A percentile compares a stretch with the other conserved stretches of the same genome.
Evolutionary conservation across 257 asterid species (phyloP).

Genomic region (Marsdenia floribunda): DNA sequence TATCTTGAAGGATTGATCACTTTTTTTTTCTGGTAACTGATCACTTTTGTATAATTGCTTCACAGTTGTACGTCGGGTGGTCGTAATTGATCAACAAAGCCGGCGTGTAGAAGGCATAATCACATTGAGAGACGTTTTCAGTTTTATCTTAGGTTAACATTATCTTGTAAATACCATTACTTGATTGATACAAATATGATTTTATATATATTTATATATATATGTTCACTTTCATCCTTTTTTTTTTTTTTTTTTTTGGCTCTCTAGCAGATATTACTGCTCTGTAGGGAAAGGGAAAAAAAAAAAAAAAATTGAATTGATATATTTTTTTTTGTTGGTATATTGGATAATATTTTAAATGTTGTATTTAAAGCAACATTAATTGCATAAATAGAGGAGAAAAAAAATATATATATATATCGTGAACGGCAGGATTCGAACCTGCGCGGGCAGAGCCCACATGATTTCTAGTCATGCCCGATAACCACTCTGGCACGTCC

Average conservation of each 20-base stretch:
- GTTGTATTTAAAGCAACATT: no score
- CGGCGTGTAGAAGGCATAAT: constrained; percentile 56
- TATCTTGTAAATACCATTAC: not conserved
- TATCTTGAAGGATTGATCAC: no score
- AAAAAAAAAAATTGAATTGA: no score
- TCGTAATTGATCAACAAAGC: constrained; percentile 44
- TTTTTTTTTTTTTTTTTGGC: no score
- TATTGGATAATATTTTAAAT: no score
- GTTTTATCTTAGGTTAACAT: constrained; percentile 30
- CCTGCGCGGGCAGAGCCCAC: constrained; percentile 99
- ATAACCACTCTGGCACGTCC: constrained; percentile 99
- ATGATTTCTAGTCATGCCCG: constrained; percentile 99
- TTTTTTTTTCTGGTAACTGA: not conserved
- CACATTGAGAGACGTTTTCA: constrained; percentile 53
- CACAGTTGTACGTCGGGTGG: constrained; percentile 46
- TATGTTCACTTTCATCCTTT: no score
- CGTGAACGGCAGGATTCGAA: constrained; percentile 98
- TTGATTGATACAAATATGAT: not conserved
- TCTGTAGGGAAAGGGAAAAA: no score
- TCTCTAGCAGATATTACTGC: no score
- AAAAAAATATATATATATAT: no score
- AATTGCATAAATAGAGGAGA: no score
- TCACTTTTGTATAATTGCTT: not conserved
- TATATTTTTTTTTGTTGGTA: no score
- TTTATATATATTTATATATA: constrained; percentile 33